Base-by-base conservation (phyloP, 2,329 filamentous ascomycete species). In the Exophiala spinifera region DNA sequence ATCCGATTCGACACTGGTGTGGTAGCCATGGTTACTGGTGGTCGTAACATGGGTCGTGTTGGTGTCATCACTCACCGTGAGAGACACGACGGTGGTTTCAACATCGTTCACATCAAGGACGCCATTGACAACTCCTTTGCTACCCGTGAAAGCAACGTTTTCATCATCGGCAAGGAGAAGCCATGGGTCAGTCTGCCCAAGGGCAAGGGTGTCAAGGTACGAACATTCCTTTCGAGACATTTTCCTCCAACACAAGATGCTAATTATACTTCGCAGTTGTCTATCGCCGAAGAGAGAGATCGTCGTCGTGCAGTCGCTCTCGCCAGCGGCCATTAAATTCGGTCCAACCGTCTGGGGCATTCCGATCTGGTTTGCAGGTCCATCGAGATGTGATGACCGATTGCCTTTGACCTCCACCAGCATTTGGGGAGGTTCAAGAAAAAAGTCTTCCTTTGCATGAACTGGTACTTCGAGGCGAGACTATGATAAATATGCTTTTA, bases 1-100 rank as follows among this genome's bases (percentile, higher is more conserved):
- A 91, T 97, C 85, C 89, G 88, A 80, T 99, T 99, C 81, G 94
- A 99, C 78, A 96, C 91, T 73, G 94, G 92, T 79, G 88, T 90
- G 75, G 91, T 99, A 70, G 91, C 88, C 78, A 99, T 99, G 92
- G 88, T 88, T 73, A 99, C 94, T 69, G 94, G 94, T 87, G 94
- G 94, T 86, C 94, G 92, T 76, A 99, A 99, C 90, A 99, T 97
- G 92, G 94, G 94, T 77, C 94, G 94, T 92, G 92, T 99, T 74
- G 94, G 94, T 88, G 92, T 97, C 77, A 95, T 99, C 83, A 97
- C 94, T 72, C 91, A 99, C 86, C 92, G 94, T 84, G 94, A 99
- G 86, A 90, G 94, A 72, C 94, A 99, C 85, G 94, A 99, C 70
- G 94, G 94, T 84, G 94, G 94, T 78, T 99, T 99, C 89, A 95